phyloP scores from a whole-genome alignment of 257 asterid species.

The Solanum okadae region DNA sequence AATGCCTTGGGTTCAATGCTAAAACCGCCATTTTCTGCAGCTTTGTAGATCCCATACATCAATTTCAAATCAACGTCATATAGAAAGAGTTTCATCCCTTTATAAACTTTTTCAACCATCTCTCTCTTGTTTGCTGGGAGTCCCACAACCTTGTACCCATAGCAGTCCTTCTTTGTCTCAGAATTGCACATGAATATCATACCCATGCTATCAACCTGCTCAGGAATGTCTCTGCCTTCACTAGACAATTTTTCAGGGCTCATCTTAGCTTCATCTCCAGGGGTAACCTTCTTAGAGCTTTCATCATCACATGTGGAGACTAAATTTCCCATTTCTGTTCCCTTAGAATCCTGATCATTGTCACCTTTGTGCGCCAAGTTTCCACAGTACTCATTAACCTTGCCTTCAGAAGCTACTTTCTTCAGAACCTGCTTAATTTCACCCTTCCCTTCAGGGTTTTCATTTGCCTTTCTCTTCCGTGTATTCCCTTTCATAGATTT shows the following conservation, averaged over 20 bases:
- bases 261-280: constrained; percentile 14
- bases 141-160: constrained; percentile 61
- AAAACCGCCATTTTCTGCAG: constrained; percentile 70
- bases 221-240: constrained; percentile 26
- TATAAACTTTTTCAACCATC: constrained; percentile 51
- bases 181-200: constrained; percentile 91
- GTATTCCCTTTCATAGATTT: background rate
- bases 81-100: constrained; percentile 78
- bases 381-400: background rate
- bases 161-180: constrained; percentile 72
- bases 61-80: constrained; percentile 61
- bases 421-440: background rate
- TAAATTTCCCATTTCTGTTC: background rate
- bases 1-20: constrained; percentile 78
- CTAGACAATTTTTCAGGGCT: constrained; percentile 24
- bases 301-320: background rate
- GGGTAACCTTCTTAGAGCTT: constrained; percentile 5
- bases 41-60: constrained; percentile 76
- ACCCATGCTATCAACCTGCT: constrained; percentile 70
- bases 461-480: background rate
- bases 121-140: constrained; percentile 73
- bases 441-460: background rate
- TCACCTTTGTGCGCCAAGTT: background rate
- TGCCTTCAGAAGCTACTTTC: background rate
- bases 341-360: background rate